Evolutionary conservation across 2,329 filamentous ascomycete species (phyloP).

Genomic region (Ophiostoma sp.): DNA sequence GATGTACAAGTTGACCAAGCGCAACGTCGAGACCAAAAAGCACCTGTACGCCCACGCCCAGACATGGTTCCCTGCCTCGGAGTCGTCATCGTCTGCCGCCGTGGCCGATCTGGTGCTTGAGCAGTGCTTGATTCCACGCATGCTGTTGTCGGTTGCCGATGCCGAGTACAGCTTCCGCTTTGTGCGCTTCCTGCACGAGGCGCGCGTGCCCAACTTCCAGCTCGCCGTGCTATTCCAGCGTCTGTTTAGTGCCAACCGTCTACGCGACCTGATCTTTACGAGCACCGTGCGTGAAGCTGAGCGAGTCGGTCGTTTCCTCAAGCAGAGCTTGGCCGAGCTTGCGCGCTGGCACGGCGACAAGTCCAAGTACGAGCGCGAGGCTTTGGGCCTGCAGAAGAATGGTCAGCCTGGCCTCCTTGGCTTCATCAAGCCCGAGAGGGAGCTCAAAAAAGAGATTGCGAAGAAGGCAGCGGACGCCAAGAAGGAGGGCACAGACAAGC

Average conservation of each 20-base stretch:
- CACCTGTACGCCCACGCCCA: slow-evolving; percentile 70
- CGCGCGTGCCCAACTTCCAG: slow-evolving; percentile 78
- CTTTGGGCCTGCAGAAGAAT: slow-evolving; percentile 57
- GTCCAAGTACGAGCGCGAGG: slow-evolving; percentile 73
- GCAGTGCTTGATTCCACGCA: slow-evolving; percentile 84
- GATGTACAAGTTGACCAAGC: slow-evolving; percentile 61
- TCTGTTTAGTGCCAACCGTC: slow-evolving; percentile 74
- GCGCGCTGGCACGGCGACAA: slow-evolving; percentile 78
- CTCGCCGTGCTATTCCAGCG: slow-evolving; percentile 77
- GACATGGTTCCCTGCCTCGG: slow-evolving; percentile 65
- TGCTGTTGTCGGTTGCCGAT: slow-evolving; percentile 77
- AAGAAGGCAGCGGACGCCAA: background rate
- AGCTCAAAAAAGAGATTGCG: background rate
- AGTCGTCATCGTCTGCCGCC: slow-evolving; percentile 50
- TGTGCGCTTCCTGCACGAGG: slow-evolving; percentile 79
- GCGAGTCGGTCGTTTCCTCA: slow-evolving; percentile 86
- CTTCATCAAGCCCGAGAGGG: slow-evolving; percentile 69
- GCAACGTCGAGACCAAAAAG: slow-evolving; percentile 60
- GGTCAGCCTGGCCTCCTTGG: slow-evolving; percentile 58
- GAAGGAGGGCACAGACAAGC: background rate
- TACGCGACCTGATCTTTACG: slow-evolving; percentile 78
- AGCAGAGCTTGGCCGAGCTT: slow-evolving; percentile 73
- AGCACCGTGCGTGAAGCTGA: slow-evolving; percentile 88
- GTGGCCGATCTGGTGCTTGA: slow-evolving; percentile 76
- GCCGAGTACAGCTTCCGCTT: slow-evolving; percentile 84